Conservation (phyloP, 1,284 basidiomycete genomes). For the Malassezia sympodialis region DNA sequence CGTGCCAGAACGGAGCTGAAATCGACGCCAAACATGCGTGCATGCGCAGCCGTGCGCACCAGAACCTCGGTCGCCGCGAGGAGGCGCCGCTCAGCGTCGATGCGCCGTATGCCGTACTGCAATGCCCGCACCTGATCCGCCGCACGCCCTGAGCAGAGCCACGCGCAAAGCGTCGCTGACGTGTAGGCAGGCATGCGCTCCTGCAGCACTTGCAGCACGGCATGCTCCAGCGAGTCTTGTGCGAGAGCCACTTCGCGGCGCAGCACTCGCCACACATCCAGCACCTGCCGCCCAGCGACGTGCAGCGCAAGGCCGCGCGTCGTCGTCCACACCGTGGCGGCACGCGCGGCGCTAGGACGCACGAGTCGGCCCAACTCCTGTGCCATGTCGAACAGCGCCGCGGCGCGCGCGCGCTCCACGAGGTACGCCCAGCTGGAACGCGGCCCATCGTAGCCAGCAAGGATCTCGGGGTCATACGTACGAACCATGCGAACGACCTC, state of each 20-base stretch:
- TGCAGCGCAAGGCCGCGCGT: constrained; percentile 72
- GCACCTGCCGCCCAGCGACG: constrained; percentile 74
- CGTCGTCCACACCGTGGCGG: constrained; percentile 55
- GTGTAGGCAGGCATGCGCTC: constrained; percentile 61
- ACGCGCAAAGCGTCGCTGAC: constrained; percentile 59
- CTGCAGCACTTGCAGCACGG: constrained; percentile 53
- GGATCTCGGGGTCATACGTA: constrained; percentile 76
- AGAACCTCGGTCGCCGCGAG: constrained; percentile 40
- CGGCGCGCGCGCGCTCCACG: constrained; percentile 56
- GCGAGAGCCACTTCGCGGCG: constrained; percentile 69
- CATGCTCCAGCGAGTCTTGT: constrained; percentile 81
- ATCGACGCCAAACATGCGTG: constrained; percentile 90
- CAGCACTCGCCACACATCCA: constrained; percentile 88
- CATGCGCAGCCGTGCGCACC: constrained; percentile 61
- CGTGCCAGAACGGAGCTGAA: constrained; percentile 89
- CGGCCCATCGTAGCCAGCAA: constrained; percentile 87
- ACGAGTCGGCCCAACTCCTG: constrained; percentile 47
- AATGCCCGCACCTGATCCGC: constrained; percentile 20
- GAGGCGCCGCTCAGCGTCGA: constrained; percentile 30
- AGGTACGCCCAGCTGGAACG: constrained; percentile 83
- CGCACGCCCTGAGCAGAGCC: constrained; percentile 54
- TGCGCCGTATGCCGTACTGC: constrained; percentile 29
- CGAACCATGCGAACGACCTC: constrained; percentile 64
- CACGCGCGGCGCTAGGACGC: constrained; percentile 1
- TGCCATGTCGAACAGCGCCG: constrained; percentile 33